Percentiles rank a stretch among this genome's conserved stretches.
Evolutionary conservation across 2,329 filamentous ascomycete genomes (phyloP).

Genomic region (Pseudocercospora fijiensis): DNA sequence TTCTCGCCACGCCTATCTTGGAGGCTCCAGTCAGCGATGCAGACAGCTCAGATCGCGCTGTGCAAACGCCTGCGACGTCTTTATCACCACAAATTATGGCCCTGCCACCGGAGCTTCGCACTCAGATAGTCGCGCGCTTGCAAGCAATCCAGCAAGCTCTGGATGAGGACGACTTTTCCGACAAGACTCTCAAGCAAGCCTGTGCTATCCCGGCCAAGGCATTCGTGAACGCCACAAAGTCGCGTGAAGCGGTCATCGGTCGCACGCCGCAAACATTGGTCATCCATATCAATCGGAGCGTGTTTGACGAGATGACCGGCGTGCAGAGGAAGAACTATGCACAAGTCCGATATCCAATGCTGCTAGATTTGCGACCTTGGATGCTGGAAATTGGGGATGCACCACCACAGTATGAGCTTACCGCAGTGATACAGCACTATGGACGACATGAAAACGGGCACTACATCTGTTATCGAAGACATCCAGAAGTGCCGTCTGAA

Average conservation of each 20-base stretch:
- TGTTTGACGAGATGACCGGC: conserved; percentile 82
- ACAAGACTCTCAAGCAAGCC: conserved; percentile 47
- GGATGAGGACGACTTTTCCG: conserved; percentile 76
- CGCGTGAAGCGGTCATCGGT: conserved; percentile 82
- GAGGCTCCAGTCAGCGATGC: neutral
- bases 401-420: conserved; percentile 20
- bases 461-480: conserved; percentile 85
- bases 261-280: conserved; percentile 76
- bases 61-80: conserved; percentile 18
- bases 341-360: conserved; percentile 70
- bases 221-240: conserved; percentile 77
- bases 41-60: conserved; percentile 12
- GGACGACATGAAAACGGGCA: conserved; percentile 93
- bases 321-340: conserved; percentile 80
- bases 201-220: conserved; percentile 57
- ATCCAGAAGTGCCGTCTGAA: conserved; percentile 43
- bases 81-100: conserved; percentile 23
- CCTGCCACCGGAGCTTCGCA: conserved; percentile 46
- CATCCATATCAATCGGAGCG: conserved; percentile 86
- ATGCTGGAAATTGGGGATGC: conserved; percentile 56
- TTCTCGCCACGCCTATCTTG: neutral
- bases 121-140: conserved; percentile 55
- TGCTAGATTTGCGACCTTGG: conserved; percentile 79
- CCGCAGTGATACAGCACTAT: conserved; percentile 80
- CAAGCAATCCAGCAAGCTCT: conserved; percentile 67